A percentile compares a stretch with the other conserved stretches of the same genome.
Conservation (phyloP, 2,329 filamentous ascomycete species). For the Pseudogymnoascus sp. region DNA sequence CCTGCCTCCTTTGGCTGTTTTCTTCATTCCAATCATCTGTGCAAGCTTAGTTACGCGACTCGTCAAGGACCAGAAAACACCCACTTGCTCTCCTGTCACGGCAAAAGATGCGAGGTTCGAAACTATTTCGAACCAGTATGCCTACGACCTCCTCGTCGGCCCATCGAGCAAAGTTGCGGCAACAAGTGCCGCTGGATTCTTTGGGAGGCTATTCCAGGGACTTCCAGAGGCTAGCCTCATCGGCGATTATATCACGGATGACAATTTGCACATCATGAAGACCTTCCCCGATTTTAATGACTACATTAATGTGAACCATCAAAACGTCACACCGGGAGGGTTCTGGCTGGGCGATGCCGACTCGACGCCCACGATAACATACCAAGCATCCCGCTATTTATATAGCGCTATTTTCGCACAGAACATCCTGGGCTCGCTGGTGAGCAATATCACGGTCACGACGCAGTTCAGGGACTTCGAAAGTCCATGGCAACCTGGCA, state of each 20-base stretch:
- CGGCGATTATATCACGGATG: constrained; percentile 13
- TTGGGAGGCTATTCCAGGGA: constrained; percentile 21
- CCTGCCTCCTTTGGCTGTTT: constrained; percentile 64
- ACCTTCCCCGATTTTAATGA: constrained; percentile 59
- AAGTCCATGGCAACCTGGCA: constrained; percentile 57
- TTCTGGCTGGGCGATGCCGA: constrained; percentile 62
- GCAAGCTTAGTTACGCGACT: constrained; percentile 73
- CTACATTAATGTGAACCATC: constrained; percentile 53
- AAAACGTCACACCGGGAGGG: constrained; percentile 65
- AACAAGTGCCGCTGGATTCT: constrained; percentile 18
- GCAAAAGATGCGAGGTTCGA: constrained; percentile 37
- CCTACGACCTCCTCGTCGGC: constrained; percentile 32
- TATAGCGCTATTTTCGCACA: constrained; percentile 51
- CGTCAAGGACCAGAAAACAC: constrained; percentile 46
- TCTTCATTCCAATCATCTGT: constrained; percentile 70
- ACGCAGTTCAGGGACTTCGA: constrained; percentile 70
- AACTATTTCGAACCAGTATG: constrained; percentile 18
- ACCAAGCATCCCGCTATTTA: constrained; percentile 52
- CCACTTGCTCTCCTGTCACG: constrained; percentile 41
- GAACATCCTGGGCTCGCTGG: constrained; percentile 56
- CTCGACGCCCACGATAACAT: constrained; percentile 59
- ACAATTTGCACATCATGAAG: constrained; percentile 39
- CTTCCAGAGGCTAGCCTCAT: constrained; percentile 17
- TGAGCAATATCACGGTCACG: constrained; percentile 59
- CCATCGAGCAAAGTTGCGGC: constrained; percentile 32